A percentile compares a stretch with the other conserved stretches of the same genome.
Conservation (phyloP, 108 stramenopile species). For the Skeletonema grethae region DNA sequence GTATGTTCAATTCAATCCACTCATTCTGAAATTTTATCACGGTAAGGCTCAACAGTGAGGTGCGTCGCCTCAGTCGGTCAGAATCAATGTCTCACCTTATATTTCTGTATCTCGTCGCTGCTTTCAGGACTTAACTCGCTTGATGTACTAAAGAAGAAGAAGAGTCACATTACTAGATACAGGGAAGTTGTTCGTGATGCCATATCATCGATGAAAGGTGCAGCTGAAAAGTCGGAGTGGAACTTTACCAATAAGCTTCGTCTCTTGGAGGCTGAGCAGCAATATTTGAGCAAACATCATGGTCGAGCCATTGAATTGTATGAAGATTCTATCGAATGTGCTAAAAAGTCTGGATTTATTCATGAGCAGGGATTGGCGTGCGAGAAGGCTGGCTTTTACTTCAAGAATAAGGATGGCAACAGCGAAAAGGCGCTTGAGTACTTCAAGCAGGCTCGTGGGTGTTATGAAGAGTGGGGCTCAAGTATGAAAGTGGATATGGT, state of each 20-base stretch:
- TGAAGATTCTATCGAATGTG: neutral
- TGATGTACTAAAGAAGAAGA: neutral
- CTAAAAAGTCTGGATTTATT: neutral
- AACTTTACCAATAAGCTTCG: conserved; percentile 25
- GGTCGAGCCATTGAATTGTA: neutral
- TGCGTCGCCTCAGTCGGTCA: neutral
- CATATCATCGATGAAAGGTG: neutral
- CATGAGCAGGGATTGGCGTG: conserved; percentile 14
- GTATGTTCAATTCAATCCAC: neutral
- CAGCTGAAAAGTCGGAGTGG: conserved; percentile 8
- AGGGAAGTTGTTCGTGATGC: neutral
- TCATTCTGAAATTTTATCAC: neutral
- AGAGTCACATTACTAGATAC: neutral
- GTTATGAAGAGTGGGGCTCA: conserved; percentile 11
- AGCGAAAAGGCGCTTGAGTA: neutral
- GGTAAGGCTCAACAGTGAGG: neutral
- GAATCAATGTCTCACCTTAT: neutral
- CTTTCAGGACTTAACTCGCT: neutral
- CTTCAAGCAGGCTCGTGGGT: conserved; percentile 1
- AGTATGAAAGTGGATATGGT: neutral
- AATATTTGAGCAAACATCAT: neutral
- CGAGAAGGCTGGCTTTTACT: conserved; percentile 10
- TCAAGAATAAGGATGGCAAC: neutral
- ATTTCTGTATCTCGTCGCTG: neutral
- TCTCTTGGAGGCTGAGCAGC: conserved; percentile 11